These are phyloP conservation scores for Boletus tomentosulus DNA, from an alignment of 768 basidiomycete species.

Conservation along the genomic window DNA sequence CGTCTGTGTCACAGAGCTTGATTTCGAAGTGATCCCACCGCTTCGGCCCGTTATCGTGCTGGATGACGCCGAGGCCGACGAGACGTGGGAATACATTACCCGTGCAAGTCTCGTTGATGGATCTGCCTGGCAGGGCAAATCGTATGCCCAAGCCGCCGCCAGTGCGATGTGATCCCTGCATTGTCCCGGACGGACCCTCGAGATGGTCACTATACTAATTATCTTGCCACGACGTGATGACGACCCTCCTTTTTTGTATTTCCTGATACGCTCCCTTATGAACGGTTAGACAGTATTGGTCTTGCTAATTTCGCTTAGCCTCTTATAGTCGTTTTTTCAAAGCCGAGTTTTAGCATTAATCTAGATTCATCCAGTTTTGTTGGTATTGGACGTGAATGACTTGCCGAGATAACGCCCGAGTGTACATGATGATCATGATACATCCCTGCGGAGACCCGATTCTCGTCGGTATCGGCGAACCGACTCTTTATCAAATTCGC, in stretches of 20 bases:
- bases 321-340: conserved; percentile 8
- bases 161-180: conserved; percentile 17
- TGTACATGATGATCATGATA: not conserved
- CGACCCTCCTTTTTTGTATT: conserved; percentile 11
- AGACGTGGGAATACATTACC: conserved; percentile 32
- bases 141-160: conserved; percentile 28
- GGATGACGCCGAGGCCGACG: conserved; percentile 27
- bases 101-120: conserved; percentile 26
- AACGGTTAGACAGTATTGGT: conserved; percentile 2
- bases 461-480: not conserved
- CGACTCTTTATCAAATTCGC: not conserved
- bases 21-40: conserved; percentile 30
- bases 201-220: not conserved
- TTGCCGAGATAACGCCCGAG: not conserved
- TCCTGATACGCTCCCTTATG: conserved; percentile 10
- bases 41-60: conserved; percentile 31
- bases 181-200: not conserved
- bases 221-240: conserved; percentile 9
- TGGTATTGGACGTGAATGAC: not conserved
- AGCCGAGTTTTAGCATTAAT: conserved; percentile 5
- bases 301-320: conserved; percentile 14
- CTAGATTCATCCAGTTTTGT: conserved; percentile 1
- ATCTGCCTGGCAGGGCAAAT: conserved; percentile 29
- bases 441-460: not conserved
- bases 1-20: conserved; percentile 14